phyloP scores from a whole-genome alignment of 495 filamentous ascomycete species.

The Trypethelium eluteriae region DNA sequence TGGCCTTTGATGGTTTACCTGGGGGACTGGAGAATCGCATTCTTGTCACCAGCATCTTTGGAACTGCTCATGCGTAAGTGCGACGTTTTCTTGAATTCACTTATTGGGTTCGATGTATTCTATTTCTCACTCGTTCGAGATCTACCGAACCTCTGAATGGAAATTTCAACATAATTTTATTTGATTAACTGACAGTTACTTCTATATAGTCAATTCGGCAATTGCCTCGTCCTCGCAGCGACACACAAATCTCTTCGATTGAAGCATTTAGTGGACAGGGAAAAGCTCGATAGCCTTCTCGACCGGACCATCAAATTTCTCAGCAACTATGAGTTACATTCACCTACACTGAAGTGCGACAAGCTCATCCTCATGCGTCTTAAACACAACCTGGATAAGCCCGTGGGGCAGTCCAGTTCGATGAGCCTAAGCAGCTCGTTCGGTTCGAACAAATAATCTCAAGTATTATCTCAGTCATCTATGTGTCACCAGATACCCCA shows the following conservation, averaged over 20 bases:
- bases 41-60: constrained; percentile 89
- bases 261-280: constrained; percentile 42
- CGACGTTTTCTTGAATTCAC: neutral
- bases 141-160: no score
- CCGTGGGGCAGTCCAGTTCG: neutral
- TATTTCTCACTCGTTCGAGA: no score
- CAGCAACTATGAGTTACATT: constrained; percentile 50
- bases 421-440: neutral
- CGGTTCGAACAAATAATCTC: neutral
- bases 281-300: constrained; percentile 47
- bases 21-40: constrained; percentile 48
- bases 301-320: constrained; percentile 65
- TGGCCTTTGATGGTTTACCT: constrained; percentile 69
- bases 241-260: constrained; percentile 58
- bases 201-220: constrained; percentile 79
- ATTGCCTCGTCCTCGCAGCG: constrained; percentile 79
- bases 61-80: constrained; percentile 93
- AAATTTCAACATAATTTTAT: no score
- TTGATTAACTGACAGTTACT: neutral
- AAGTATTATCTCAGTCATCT: neutral
- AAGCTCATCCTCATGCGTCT: constrained; percentile 49
- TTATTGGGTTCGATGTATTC: no score
- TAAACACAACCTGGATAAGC: neutral
- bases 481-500: neutral
- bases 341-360: constrained; percentile 60